Conservation (phyloP, 306 rosid genomes). For the Castanea crenata region DNA sequence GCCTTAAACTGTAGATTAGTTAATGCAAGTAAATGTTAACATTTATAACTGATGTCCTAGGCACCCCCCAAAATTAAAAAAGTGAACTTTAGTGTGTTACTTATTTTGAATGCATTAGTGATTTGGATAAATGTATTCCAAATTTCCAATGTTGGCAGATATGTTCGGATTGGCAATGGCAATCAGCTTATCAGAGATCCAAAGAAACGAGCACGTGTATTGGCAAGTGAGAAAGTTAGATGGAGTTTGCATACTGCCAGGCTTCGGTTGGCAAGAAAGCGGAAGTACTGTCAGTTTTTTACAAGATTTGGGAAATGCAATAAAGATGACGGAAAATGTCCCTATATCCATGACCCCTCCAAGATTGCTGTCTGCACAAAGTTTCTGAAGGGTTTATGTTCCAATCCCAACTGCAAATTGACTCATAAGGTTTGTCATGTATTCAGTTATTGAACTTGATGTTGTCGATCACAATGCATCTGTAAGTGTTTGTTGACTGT, state of each 20-base stretch:
- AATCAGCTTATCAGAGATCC: conserved; percentile 90
- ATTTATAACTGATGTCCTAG: conserved; percentile 20
- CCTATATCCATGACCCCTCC: conserved; percentile 88
- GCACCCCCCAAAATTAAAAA: not conserved
- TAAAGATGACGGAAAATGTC: conserved; percentile 91
- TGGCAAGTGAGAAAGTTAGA: conserved; percentile 93
- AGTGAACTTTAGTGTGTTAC: conserved; percentile 3
- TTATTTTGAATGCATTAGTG: conserved; percentile 8
- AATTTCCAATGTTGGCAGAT: conserved; percentile 51
- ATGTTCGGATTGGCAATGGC: conserved; percentile 87
- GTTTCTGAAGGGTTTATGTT: conserved; percentile 89
- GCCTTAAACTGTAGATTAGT: conserved; percentile 6
- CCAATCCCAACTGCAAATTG: conserved; percentile 82
- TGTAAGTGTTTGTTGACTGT: conserved; percentile 20
- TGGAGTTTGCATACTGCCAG: conserved; percentile 99
- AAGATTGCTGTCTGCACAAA: conserved; percentile 96
- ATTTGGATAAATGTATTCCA: conserved; percentile 7
- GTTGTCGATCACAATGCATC: conserved; percentile 21
- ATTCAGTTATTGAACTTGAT: conserved; percentile 28
- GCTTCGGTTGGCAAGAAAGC: conserved; percentile 83
- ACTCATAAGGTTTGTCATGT: conserved; percentile 78
- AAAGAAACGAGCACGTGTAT: conserved; percentile 78
- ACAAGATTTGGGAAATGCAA: conserved; percentile 94
- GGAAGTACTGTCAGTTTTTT: conserved; percentile 86
- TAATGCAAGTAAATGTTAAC: conserved; percentile 10